A percentile compares a stretch with the other conserved stretches of the same genome.
phyloP scores from a whole-genome alignment of 2,329 filamentous ascomycete species.

The Epichloe glyceriae region DNA sequence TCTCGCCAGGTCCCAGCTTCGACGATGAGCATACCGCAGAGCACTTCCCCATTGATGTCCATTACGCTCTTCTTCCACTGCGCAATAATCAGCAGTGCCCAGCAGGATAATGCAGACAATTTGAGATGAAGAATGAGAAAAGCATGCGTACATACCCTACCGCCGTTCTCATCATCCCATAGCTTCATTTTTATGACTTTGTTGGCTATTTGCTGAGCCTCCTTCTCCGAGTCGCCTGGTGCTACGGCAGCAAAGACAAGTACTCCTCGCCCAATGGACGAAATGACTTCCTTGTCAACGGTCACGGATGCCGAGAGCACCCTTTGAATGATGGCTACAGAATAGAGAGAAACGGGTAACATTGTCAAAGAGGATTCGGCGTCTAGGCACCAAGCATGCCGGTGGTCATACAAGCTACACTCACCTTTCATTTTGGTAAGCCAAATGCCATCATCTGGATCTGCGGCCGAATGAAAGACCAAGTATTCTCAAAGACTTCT shows the following conservation, averaged over 20 bases:
- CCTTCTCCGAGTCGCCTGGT: constrained; percentile 79
- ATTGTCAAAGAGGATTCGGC: neutral
- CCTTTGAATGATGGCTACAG: constrained; percentile 74
- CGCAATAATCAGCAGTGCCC: constrained; percentile 4
- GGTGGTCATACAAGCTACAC: neutral
- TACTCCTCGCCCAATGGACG: constrained; percentile 79
- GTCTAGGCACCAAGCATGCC: neutral
- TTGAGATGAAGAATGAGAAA: neutral
- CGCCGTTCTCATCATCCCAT: constrained; percentile 72
- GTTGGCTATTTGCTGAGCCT: constrained; percentile 67
- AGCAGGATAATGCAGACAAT: neutral
- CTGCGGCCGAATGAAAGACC: neutral
- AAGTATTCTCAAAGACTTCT: neutral
- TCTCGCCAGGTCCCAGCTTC: neutral
- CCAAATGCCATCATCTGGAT: neutral
- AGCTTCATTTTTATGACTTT: constrained; percentile 85
- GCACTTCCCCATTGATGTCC: constrained; percentile 79
- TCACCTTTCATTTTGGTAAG: constrained; percentile 8
- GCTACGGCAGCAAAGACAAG: constrained; percentile 86
- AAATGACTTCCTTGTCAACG: constrained; percentile 81
- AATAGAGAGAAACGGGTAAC: neutral
- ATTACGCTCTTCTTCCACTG: constrained; percentile 86
- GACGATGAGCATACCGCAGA: constrained; percentile 56
- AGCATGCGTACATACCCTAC: constrained; percentile 35
- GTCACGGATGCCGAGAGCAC: constrained; percentile 93